Conservation (phyloP, 1,284 basidiomycete genomes). For the Farysia itapuensis region DNA sequence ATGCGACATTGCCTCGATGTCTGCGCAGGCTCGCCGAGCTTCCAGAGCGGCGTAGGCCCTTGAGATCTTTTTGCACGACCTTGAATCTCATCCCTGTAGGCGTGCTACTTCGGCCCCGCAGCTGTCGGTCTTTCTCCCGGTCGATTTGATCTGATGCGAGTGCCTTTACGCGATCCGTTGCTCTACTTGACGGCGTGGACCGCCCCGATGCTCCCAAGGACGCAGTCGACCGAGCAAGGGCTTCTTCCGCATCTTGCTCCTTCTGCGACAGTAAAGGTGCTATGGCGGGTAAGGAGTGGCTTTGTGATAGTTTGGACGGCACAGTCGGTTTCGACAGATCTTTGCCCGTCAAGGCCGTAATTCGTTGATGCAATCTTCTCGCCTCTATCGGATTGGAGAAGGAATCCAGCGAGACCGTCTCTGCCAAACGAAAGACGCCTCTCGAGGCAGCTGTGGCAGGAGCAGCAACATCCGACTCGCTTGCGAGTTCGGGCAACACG, state of each 20-base stretch:
- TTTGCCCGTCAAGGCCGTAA: conserved; percentile 20
- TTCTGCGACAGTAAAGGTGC: not conserved
- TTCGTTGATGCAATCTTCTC: conserved; percentile 27
- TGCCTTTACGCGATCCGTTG: conserved; percentile 20
- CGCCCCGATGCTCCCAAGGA: conserved; percentile 15
- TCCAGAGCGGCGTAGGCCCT: conserved; percentile 15
- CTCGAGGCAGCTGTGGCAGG: not conserved
- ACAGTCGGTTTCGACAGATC: conserved; percentile 11
- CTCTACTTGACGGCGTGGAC: too few relatives aligned
- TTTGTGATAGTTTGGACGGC: conserved; percentile 27
- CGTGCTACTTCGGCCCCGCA: conserved; percentile 16
- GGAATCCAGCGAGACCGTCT: conserved; percentile 41
- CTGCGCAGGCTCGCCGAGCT: conserved; percentile 29
- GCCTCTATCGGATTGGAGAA: conserved; percentile 37
- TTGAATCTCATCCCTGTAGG: conserved; percentile 28
- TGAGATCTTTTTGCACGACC: conserved; percentile 18
- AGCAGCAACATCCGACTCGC: not conserved
- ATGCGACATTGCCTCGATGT: conserved; percentile 13
- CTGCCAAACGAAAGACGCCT: conserved; percentile 50
- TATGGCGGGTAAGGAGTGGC: conserved; percentile 19
- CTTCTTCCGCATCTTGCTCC: not conserved
- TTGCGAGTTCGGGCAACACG: conserved; percentile 2
- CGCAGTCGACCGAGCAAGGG: too few relatives aligned
- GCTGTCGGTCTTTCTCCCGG: conserved; percentile 15
- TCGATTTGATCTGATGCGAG: conserved; percentile 34